Conservation (phyloP, 169 alveolate genomes). For the Blepharisma undulans region DNA sequence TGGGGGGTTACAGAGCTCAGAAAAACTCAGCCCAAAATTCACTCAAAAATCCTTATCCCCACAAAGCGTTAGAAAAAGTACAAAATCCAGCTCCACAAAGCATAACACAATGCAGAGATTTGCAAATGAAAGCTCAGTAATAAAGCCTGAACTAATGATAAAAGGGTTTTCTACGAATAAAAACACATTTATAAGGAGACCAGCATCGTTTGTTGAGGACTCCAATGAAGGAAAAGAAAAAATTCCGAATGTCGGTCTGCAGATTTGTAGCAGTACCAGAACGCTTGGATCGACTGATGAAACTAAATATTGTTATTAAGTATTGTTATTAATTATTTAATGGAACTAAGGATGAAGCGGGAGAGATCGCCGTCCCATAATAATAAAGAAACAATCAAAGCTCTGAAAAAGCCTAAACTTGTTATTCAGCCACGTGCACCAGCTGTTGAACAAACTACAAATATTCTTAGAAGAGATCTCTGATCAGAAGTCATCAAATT, state of each 20-base stretch:
- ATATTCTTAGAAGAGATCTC: background rate
- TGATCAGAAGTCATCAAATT: background rate
- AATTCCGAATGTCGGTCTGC: background rate
- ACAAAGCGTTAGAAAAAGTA: background rate
- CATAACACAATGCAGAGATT: background rate
- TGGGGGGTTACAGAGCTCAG: background rate
- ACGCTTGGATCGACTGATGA: background rate
- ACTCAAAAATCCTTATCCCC: background rate
- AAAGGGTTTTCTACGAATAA: background rate
- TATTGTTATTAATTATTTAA: background rate
- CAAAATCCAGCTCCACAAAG: background rate
- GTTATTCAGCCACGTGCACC: background rate
- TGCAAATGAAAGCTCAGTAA: background rate
- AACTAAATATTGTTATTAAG: background rate
- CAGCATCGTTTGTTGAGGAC: background rate
- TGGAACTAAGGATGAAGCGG: background rate
- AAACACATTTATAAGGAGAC: background rate
- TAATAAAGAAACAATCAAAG: background rate
- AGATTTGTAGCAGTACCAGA: background rate
- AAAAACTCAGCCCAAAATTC: background rate
- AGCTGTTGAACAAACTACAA: background rate
- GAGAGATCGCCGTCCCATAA: background rate
- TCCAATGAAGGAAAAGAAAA: background rate
- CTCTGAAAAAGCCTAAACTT: background rate
- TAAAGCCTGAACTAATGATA: background rate